phyloP scores from a whole-genome alignment of 768 basidiomycete species.

The Rubroboletus pulcherrimus region DNA sequence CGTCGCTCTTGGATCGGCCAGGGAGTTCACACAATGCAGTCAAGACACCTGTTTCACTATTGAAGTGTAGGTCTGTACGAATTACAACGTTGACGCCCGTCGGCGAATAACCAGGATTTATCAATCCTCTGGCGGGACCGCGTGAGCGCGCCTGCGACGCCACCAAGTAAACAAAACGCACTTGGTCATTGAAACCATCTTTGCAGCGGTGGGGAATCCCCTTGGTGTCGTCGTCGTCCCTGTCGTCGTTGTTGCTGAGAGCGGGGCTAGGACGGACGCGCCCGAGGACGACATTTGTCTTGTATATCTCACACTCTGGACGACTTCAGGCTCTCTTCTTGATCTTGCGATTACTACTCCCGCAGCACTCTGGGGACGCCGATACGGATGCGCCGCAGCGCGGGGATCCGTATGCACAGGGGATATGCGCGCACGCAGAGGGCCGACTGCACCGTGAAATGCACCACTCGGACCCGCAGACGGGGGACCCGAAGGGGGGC shows the following conservation, averaged over 20 bases:
- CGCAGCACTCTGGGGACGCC: constrained; percentile 28
- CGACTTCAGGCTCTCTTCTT: constrained; percentile 29
- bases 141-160: constrained; percentile 9
- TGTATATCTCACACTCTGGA: constrained; percentile 28
- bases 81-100: constrained; percentile 38
- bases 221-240: neutral
- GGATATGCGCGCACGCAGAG: constrained; percentile 25
- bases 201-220: neutral
- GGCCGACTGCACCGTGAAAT: constrained; percentile 20
- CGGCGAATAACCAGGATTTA: constrained; percentile 23
- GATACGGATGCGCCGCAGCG: constrained; percentile 26
- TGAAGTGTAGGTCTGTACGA: constrained; percentile 60
- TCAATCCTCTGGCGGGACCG: constrained; percentile 16
- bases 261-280: constrained; percentile 8
- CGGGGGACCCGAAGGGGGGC: constrained; percentile 30
- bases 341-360: constrained; percentile 21
- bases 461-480: constrained; percentile 23
- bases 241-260: neutral
- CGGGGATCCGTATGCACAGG: constrained; percentile 23
- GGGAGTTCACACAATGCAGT: constrained; percentile 67
- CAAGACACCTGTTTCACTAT: constrained; percentile 46
- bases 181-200: constrained; percentile 19
- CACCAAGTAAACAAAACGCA: constrained; percentile 10
- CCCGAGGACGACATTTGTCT: constrained; percentile 17
- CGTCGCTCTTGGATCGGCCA: constrained; percentile 55